These are phyloP conservation scores for Linnemannia zychae DNA, from an alignment of 192 early-diverging fungal genomes.

Conservation along the genomic window DNA sequence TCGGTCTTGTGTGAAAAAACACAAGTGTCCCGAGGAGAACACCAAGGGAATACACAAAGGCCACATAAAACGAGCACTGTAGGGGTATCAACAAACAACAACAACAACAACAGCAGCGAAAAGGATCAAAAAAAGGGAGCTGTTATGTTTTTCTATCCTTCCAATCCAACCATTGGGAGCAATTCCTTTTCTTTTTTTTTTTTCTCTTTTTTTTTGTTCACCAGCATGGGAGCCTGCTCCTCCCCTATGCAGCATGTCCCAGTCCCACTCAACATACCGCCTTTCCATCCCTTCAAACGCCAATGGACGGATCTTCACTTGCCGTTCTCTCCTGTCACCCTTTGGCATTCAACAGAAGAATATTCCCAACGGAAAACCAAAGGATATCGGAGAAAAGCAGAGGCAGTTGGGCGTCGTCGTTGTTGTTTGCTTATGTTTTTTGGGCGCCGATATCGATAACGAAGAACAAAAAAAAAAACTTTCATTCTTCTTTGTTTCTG, in stretches of 20 bases:
- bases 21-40: not conserved
- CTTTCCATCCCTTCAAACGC: too few species aligned
- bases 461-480: not conserved
- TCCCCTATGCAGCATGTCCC: too few species aligned
- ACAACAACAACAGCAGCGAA: not conserved
- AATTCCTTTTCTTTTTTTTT: not conserved
- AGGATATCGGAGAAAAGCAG: too few species aligned
- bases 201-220: too few species aligned
- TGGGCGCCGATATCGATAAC: constrained; percentile 3
- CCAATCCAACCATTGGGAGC: not conserved
- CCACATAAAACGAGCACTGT: not conserved
- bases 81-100: not conserved
- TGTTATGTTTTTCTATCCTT: constrained; percentile 1
- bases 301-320: too few species aligned
- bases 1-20: not conserved
- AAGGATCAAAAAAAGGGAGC: not conserved
- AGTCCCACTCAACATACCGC: too few species aligned
- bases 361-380: too few species aligned
- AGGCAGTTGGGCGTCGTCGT: too few species aligned
- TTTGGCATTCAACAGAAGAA: too few species aligned
- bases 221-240: too few species aligned
- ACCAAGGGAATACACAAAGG: constrained; percentile 7
- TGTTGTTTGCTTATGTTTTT: not conserved
- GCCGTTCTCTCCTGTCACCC: too few species aligned
- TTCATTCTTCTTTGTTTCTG: not conserved